phyloP scores from a whole-genome alignment of 805 yeast genomes.

The Candida arabinofermentans region DNA sequence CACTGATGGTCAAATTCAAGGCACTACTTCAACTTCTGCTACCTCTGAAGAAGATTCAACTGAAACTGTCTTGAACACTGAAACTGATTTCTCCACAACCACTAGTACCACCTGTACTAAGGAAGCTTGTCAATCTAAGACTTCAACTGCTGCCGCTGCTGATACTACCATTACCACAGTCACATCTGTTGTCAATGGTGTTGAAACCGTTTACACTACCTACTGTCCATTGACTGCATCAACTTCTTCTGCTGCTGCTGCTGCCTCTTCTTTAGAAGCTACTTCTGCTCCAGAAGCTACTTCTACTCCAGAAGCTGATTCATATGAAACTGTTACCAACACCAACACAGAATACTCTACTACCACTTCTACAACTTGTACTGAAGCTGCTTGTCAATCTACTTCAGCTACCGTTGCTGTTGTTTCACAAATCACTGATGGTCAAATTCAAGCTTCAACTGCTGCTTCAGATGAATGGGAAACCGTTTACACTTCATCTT shows the following conservation, averaged over 20 bases:
- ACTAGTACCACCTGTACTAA: conserved; percentile 1
- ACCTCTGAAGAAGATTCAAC: conserved; percentile 1
- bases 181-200: conserved; percentile 8
- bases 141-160: conserved; percentile 11
- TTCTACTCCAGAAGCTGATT: conserved; percentile 12
- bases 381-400: conserved; percentile 8
- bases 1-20: conserved; percentile 21
- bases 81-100: background rate
- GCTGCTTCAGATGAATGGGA: conserved; percentile 6
- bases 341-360: conserved; percentile 8
- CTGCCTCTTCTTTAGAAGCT: conserved; percentile 11
- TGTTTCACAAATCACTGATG: background rate
- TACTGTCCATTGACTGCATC: conserved; percentile 18
- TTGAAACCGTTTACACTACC: conserved; percentile 19
- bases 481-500: conserved; percentile 6
- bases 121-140: conserved; percentile 8
- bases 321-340: conserved; percentile 7
- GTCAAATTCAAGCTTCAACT: conserved; percentile 4
- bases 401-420: conserved; percentile 1
- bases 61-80: background rate
- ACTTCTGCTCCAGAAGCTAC: too few species aligned
- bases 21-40: conserved; percentile 3
- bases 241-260: conserved; percentile 10
- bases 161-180: conserved; percentile 1
- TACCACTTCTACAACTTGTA: conserved; percentile 6